phyloP scores from a whole-genome alignment of 345 rosid genomes.

The Limnanthes douglasii region DNA sequence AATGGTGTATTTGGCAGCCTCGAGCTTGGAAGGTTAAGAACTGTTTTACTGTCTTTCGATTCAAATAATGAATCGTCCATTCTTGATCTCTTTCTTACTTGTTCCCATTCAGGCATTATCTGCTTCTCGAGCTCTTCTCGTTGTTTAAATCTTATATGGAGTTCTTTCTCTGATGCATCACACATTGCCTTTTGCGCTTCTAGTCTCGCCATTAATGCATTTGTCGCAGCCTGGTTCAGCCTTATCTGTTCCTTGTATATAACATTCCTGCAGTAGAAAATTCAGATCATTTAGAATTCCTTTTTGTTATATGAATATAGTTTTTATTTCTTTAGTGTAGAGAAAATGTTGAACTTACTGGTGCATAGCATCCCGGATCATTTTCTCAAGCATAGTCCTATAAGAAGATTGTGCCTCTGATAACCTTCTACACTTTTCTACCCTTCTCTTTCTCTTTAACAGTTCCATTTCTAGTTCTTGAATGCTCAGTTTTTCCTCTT shows the following conservation, averaged over 20 bases:
- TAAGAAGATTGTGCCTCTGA: conserved; percentile 95
- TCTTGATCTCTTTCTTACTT: conserved; percentile 77
- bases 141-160: conserved; percentile 70
- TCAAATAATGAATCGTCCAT: conserved; percentile 34
- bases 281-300: not conserved
- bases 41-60: conserved; percentile 26
- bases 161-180: conserved; percentile 77
- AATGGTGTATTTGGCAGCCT: conserved; percentile 25
- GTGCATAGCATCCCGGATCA: conserved; percentile 98
- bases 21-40: conserved; percentile 52
- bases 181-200: conserved; percentile 90
- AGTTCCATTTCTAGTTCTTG: conserved; percentile 69
- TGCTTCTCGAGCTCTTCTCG: conserved; percentile 67
- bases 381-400: conserved; percentile 68
- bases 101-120: conserved; percentile 63
- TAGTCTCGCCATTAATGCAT: conserved; percentile 75
- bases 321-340: not conserved
- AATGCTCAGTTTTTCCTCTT: conserved; percentile 46
- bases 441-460: conserved; percentile 66
- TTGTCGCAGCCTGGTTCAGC: conserved; percentile 75
- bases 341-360: conserved; percentile 42
- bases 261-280: conserved; percentile 52
- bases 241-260: conserved; percentile 86
- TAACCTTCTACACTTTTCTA: conserved; percentile 83
- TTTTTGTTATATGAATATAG: not conserved